These are phyloP conservation scores for Phyllostachys edulis DNA, from an alignment of 176 grass and related monocot species.

Conservation along the genomic window DNA sequence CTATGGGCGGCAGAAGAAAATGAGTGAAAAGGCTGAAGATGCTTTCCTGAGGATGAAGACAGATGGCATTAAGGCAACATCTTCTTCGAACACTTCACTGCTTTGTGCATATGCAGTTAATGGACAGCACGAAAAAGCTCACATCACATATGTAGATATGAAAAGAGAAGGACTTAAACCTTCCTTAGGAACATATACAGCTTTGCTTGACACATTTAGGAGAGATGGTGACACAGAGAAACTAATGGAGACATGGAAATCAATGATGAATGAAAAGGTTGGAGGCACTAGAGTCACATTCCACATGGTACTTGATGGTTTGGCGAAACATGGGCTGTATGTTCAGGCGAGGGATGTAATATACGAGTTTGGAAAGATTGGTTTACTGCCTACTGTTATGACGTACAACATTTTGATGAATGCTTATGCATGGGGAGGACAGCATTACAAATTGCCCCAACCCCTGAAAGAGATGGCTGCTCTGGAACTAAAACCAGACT, in stretches of 20 bases:
- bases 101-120: constrained; percentile 71
- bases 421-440: constrained; percentile 88
- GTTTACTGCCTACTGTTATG: constrained; percentile 69
- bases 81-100: constrained; percentile 67
- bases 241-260: constrained; percentile 78
- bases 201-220: constrained; percentile 70
- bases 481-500: constrained; percentile 73
- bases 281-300: constrained; percentile 57
- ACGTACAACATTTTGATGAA: constrained; percentile 96
- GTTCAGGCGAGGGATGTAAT: constrained; percentile 75
- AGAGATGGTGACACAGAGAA: constrained; percentile 45
- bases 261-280: constrained; percentile 68
- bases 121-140: constrained; percentile 64
- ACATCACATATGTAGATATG: constrained; percentile 66
- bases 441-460: constrained; percentile 83
- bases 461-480: constrained; percentile 38
- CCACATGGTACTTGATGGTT: constrained; percentile 79
- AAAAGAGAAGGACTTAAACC: constrained; percentile 66
- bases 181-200: constrained; percentile 72
- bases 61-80: constrained; percentile 54
- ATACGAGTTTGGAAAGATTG: constrained; percentile 69
- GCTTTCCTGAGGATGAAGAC: constrained; percentile 80
- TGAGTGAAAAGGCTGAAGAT: constrained; percentile 79
- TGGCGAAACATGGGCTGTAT: constrained; percentile 89
- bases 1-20: constrained; percentile 71